These are phyloP conservation scores for Incumbomyces delicatus DNA, from an alignment of 2,329 filamentous ascomycete genomes.

Conservation along the genomic window DNA sequence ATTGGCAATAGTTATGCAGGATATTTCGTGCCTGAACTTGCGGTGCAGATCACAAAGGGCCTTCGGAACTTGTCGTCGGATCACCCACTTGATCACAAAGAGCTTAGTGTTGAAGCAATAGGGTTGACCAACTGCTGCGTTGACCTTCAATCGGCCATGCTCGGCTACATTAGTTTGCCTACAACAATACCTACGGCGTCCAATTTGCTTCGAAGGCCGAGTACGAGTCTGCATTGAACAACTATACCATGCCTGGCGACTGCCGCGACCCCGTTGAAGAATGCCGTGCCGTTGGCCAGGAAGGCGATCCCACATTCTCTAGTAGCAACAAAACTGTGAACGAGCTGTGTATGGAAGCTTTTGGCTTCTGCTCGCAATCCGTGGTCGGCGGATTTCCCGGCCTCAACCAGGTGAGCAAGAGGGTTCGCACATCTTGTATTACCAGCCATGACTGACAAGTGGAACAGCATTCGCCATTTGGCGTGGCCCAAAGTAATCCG, in stretches of 20 bases:
- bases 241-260: constrained; percentile 38
- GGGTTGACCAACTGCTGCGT: constrained; percentile 49
- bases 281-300: constrained; percentile 39
- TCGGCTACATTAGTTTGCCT: constrained; percentile 43
- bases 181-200: constrained; percentile 52
- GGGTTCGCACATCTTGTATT: no score
- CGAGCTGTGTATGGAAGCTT: constrained; percentile 34
- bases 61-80: constrained; percentile 7
- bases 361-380: constrained; percentile 35
- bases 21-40: constrained; percentile 24
- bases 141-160: constrained; percentile 40
- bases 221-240: constrained; percentile 37
- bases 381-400: constrained; percentile 19
- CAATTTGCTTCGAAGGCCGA: constrained; percentile 38
- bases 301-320: constrained; percentile 41
- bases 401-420: no score
- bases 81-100: constrained; percentile 8
- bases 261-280: constrained; percentile 45
- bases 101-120: constrained; percentile 37
- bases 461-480: constrained; percentile 6
- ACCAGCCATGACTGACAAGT: no score
- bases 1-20: constrained; percentile 33
- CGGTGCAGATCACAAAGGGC: constrained; percentile 23
- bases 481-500: constrained; percentile 39
- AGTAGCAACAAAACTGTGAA: constrained; percentile 39